phyloP scores from a whole-genome alignment of 805 yeast species.

The Kodamaea neixiangensis region DNA sequence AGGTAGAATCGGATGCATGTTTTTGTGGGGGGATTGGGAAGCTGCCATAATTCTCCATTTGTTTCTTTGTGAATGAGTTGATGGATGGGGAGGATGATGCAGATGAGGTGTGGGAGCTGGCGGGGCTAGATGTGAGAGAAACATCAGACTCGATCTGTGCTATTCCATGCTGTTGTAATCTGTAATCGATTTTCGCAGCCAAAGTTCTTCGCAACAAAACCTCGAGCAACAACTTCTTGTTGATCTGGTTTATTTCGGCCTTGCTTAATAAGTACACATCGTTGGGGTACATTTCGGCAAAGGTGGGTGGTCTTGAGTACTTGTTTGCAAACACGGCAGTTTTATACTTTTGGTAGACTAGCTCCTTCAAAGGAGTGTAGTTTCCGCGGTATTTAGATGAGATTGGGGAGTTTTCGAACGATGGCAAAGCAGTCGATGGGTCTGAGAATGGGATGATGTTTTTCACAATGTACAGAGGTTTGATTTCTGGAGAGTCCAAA shows the following conservation, averaged over 20 bases:
- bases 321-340: slow-evolving; percentile 25
- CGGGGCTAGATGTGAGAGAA: neutral
- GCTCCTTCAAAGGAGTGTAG: slow-evolving; percentile 17
- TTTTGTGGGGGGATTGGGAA: neutral
- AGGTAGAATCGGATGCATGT: neutral
- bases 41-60: neutral
- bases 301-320: slow-evolving; percentile 24
- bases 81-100: neutral
- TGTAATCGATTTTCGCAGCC: slow-evolving; percentile 42
- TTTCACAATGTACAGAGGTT: neutral
- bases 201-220: slow-evolving; percentile 41
- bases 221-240: slow-evolving; percentile 36
- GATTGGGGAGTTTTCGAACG: neutral
- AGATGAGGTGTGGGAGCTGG: neutral
- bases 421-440: neutral
- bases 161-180: slow-evolving; percentile 25
- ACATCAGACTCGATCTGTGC: neutral
- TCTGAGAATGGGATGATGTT: neutral
- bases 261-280: slow-evolving; percentile 23
- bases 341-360: slow-evolving; percentile 32
- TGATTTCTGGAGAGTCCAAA: neutral
- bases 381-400: neutral
- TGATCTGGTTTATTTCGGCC: slow-evolving; percentile 29
- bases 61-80: neutral
- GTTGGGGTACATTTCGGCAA: slow-evolving; percentile 31